These are phyloP conservation scores for Globisporangium spiculum DNA, from an alignment of 352 stramenopile species.

Conservation along the genomic window DNA sequence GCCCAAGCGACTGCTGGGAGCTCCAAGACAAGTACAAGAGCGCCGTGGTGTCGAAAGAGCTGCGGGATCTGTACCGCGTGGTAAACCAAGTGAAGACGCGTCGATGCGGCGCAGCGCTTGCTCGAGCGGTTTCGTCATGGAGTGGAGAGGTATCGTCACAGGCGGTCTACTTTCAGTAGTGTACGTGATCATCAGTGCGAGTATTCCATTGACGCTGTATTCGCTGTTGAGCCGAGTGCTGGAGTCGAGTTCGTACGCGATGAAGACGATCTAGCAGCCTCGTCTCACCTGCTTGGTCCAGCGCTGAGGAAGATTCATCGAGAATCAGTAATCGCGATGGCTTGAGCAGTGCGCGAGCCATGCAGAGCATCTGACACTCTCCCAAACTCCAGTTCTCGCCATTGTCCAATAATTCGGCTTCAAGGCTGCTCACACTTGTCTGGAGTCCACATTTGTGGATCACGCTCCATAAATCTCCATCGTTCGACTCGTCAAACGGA, in stretches of 20 bases:
- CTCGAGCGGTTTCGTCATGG: slow-evolving; percentile 28
- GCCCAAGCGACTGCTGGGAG: slow-evolving; percentile 47
- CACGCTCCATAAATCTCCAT: slow-evolving; percentile 42
- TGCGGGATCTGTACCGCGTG: slow-evolving; percentile 21
- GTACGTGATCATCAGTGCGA: slow-evolving; percentile 36
- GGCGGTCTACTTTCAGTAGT: slow-evolving; percentile 41
- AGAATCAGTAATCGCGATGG: slow-evolving; percentile 91
- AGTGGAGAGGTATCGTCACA: slow-evolving; percentile 26
- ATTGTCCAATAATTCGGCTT: slow-evolving; percentile 22
- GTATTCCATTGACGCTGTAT: slow-evolving; percentile 43
- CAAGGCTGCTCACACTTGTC: slow-evolving; percentile 1
- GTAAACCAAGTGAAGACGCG: background rate
- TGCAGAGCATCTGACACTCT: slow-evolving; percentile 89
- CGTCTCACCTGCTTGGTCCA: slow-evolving; percentile 56
- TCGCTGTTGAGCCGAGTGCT: slow-evolving; percentile 31
- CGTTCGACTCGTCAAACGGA: slow-evolving; percentile 79
- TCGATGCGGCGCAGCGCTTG: slow-evolving; percentile 16
- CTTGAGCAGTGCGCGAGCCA: slow-evolving; percentile 58
- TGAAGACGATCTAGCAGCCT: slow-evolving; percentile 37
- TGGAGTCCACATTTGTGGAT: slow-evolving; percentile 40
- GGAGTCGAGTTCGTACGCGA: slow-evolving; percentile 25
- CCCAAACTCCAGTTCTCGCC: slow-evolving; percentile 91
- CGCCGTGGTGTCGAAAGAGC: slow-evolving; percentile 28
- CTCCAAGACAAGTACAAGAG: slow-evolving; percentile 39
- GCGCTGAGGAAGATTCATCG: slow-evolving; percentile 59